These are phyloP conservation scores for Auricularia sp. DNA, from an alignment of 768 basidiomycete species.

Conservation along the genomic window DNA sequence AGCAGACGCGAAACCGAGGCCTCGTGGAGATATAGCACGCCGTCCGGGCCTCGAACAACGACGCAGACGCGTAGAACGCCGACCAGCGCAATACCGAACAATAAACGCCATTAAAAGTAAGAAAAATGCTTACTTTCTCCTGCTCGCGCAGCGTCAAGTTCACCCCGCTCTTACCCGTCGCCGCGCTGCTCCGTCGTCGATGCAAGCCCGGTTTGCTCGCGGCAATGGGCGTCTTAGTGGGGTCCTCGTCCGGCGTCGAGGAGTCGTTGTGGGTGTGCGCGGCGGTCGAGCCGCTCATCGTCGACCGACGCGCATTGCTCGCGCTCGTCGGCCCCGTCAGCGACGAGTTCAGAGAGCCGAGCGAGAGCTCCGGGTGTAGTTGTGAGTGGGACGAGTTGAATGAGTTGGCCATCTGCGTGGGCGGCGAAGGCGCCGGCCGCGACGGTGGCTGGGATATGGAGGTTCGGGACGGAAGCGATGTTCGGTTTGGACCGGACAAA, in stretches of 20 bases:
- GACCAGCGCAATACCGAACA: neutral
- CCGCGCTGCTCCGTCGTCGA: neutral
- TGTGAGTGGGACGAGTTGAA: neutral
- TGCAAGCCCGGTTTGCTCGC: neutral
- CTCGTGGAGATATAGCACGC: no score
- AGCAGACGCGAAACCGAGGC: no score
- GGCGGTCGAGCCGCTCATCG: neutral
- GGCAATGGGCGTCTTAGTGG: neutral
- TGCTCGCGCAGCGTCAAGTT: slow-evolving; percentile 85
- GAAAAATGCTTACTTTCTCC: slow-evolving; percentile 61
- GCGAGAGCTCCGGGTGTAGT: neutral
- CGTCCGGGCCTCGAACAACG: no score
- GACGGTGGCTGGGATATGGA: no score
- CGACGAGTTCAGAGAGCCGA: neutral
- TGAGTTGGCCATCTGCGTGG: neutral
- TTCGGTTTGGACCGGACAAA: no score
- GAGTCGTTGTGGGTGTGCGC: neutral
- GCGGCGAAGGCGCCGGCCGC: neutral
- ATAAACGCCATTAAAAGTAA: neutral
- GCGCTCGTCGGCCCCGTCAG: neutral
- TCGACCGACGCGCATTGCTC: neutral
- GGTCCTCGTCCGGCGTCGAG: neutral
- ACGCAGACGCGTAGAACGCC: no score
- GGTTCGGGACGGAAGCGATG: no score
- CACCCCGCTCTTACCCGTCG: slow-evolving; percentile 24